phyloP scores from a whole-genome alignment of 768 basidiomycete genomes.

The Plicaturopsis crispa region DNA sequence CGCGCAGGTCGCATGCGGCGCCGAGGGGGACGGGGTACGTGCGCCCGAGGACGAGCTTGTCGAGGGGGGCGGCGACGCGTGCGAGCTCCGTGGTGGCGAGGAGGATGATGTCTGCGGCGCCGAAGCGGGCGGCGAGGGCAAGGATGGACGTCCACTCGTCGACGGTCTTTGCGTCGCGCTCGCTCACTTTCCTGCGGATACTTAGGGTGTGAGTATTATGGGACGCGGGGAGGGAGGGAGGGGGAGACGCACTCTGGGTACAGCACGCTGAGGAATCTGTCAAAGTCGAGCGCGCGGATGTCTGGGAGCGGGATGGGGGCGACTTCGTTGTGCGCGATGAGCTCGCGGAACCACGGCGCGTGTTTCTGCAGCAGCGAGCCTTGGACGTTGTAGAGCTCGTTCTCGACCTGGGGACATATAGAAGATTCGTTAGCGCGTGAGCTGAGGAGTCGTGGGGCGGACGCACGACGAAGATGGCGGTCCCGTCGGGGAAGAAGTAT shows the following conservation, averaged over 20 bases:
- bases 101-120: constrained; percentile 8
- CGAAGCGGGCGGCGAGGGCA: constrained; percentile 3
- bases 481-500: no score
- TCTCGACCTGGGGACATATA: no score
- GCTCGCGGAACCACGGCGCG: no score
- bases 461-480: no score
- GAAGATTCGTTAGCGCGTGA: no score
- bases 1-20: no score
- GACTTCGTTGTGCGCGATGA: no score
- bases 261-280: constrained; percentile 45
- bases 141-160: constrained; percentile 23
- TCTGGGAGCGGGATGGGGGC: constrained; percentile 38
- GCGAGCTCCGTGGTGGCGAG: neutral
- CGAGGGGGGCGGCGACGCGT: neutral
- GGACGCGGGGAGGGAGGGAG: neutral
- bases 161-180: constrained; percentile 15
- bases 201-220: neutral
- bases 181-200: constrained; percentile 20
- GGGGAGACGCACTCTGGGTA: constrained; percentile 39
- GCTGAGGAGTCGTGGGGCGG: no score
- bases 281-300: constrained; percentile 38
- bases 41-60: no score
- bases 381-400: no score
- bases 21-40: no score
- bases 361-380: no score